Evolutionary conservation across 163 green algal species (phyloP).

Genomic region (Coccomyxa subellipsoidea): DNA sequence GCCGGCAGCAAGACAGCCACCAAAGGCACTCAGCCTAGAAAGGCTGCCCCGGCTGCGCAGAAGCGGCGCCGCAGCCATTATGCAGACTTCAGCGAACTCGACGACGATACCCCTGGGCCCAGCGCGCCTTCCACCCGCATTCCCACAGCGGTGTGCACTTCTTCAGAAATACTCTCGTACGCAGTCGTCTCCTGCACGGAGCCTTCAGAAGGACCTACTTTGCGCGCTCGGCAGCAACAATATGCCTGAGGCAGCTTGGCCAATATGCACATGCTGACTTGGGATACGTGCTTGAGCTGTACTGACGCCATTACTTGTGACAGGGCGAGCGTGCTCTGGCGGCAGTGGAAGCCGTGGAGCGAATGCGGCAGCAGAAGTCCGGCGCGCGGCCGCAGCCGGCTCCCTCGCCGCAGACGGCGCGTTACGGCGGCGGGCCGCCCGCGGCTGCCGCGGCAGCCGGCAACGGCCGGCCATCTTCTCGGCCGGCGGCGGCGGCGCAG

Average conservation of each 20-base stretch:
- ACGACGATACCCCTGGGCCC: not conserved
- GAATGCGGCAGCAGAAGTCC: not conserved
- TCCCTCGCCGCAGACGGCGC: not conserved
- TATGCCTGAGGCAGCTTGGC: too few relatives aligned
- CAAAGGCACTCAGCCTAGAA: not conserved
- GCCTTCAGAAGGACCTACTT: too few relatives aligned
- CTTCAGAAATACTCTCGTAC: too few relatives aligned
- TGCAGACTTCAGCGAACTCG: not conserved
- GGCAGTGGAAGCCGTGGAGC: not conserved
- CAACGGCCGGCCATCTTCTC: too few relatives aligned
- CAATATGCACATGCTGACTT: too few relatives aligned
- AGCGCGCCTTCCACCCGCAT: not conserved
- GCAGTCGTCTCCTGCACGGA: too few relatives aligned
- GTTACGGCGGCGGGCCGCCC: too few relatives aligned
- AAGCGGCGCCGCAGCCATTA: not conserved
- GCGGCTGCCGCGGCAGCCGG: too few relatives aligned
- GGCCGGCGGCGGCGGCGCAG: too few relatives aligned
- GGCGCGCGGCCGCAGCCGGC: too few relatives aligned
- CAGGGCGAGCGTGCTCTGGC: not conserved
- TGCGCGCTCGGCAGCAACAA: too few relatives aligned
- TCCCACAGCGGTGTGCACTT: not conserved
- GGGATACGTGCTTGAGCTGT: too few relatives aligned
- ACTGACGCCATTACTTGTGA: not conserved
- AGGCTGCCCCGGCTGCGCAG: not conserved
- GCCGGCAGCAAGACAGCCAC: not conserved